phyloP scores from a whole-genome alignment of 2,329 filamentous ascomycete species.

The Trichophyton mentagrophytes region DNA sequence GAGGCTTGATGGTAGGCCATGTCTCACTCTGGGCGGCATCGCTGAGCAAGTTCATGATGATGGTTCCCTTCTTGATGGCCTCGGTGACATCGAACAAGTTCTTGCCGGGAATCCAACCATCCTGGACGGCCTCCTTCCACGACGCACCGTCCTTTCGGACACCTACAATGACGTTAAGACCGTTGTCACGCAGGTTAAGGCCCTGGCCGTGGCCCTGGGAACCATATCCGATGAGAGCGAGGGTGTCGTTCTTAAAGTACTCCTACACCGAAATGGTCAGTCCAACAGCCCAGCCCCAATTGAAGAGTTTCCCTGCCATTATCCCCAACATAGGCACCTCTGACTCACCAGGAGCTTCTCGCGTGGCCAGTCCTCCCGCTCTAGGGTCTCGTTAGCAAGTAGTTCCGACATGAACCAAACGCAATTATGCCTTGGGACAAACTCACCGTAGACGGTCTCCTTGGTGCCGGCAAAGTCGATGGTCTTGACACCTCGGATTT shows the following conservation, averaged over 20 bases:
- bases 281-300: not conserved
- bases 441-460: conserved; percentile 83
- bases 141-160: conserved; percentile 97
- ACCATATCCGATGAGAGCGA: conserved; percentile 96
- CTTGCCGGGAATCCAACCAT: conserved; percentile 96
- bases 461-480: conserved; percentile 95
- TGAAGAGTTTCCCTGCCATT: not conserved
- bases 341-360: conserved; percentile 86
- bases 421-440: not conserved
- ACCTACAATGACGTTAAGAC: conserved; percentile 96
- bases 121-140: conserved; percentile 93
- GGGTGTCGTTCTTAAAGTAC: conserved; percentile 99
- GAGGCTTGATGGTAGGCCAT: conserved; percentile 95
- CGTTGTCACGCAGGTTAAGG: conserved; percentile 99
- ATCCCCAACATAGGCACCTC: not conserved
- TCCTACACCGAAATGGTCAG: conserved; percentile 44
- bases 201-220: conserved; percentile 98
- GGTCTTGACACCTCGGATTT: conserved; percentile 83
- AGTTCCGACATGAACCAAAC: not conserved
- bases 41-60: conserved; percentile 98
- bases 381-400: conserved; percentile 36
- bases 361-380: conserved; percentile 95
- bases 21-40: conserved; percentile 98
- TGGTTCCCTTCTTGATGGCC: conserved; percentile 83
- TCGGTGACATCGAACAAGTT: conserved; percentile 98